A percentile compares a stretch with the other conserved stretches of the same genome.
Evolutionary conservation across 2,329 filamentous ascomycete species (phyloP).

Genomic region (Penicillium sp.): DNA sequence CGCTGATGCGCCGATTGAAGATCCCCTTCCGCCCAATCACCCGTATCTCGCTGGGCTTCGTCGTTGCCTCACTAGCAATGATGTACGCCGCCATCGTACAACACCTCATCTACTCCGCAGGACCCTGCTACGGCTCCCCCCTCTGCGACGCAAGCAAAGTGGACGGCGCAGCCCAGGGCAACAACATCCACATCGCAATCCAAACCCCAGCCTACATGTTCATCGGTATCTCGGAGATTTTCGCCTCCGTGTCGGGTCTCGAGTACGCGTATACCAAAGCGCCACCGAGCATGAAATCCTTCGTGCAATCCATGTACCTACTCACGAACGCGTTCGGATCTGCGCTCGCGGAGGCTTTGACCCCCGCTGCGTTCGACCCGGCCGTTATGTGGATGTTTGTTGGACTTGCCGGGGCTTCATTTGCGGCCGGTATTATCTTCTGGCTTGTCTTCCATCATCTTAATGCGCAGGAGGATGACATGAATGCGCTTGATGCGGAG

Average conservation of each 20-base stretch:
- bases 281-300: slow-evolving; percentile 69
- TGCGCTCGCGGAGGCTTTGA: slow-evolving; percentile 65
- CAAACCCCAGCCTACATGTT: slow-evolving; percentile 51
- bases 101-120: slow-evolving; percentile 57
- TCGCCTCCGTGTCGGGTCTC: slow-evolving; percentile 69
- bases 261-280: slow-evolving; percentile 78
- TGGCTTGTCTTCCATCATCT: slow-evolving; percentile 55
- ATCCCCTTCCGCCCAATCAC: slow-evolving; percentile 76
- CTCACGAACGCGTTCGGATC: slow-evolving; percentile 63
- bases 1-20: slow-evolving; percentile 64
- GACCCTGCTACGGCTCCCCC: slow-evolving; percentile 56
- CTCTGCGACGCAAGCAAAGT: slow-evolving; percentile 37
- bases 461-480: slow-evolving; percentile 54
- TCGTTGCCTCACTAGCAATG: slow-evolving; percentile 65
- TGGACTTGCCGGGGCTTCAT: slow-evolving; percentile 57
- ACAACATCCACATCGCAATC: slow-evolving; percentile 50
- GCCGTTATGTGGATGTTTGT: slow-evolving; percentile 70
- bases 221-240: slow-evolving; percentile 58
- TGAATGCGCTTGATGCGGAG: slow-evolving; percentile 54
- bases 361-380: slow-evolving; percentile 65
- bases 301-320: slow-evolving; percentile 61
- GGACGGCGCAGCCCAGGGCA: slow-evolving; percentile 40
- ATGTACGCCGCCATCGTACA: slow-evolving; percentile 65
- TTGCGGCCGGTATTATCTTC: slow-evolving; percentile 57
- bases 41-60: slow-evolving; percentile 73